Percentiles rank a stretch among this genome's conserved stretches.
Conservation (phyloP, 495 filamentous ascomycete species). For the Penicillium arizonense region DNA sequence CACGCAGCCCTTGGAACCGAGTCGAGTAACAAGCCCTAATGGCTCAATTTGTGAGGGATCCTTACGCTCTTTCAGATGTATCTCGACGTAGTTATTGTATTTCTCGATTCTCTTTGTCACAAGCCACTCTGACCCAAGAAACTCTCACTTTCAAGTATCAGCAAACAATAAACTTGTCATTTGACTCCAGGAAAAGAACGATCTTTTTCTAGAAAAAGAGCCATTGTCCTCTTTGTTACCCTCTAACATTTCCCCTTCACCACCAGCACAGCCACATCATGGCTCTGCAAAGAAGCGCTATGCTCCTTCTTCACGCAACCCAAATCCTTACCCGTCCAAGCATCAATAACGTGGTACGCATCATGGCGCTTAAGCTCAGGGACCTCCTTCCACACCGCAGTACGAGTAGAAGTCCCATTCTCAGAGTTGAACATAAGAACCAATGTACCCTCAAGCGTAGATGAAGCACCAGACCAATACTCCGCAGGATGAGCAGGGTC, state of each 20-base stretch:
- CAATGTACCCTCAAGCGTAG: constrained; percentile 43
- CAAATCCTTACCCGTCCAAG: constrained; percentile 51
- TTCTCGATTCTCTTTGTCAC: neutral
- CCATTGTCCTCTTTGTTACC: neutral
- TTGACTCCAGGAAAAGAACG: too few species aligned
- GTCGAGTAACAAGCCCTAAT: neutral
- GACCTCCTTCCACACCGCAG: constrained; percentile 51
- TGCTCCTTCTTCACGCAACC: constrained; percentile 44
- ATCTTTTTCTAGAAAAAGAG: neutral
- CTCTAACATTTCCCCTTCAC: constrained; percentile 32
- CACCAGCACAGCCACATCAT: constrained; percentile 51
- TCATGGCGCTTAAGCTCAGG: constrained; percentile 42
- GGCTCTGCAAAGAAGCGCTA: constrained; percentile 34
- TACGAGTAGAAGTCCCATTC: constrained; percentile 32
- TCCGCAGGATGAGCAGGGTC: constrained; percentile 57
- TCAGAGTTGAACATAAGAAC: constrained; percentile 56
- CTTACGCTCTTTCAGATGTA: too few species aligned
- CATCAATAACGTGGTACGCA: constrained; percentile 50
- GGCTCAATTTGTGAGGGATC: too few species aligned
- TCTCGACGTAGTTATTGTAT: neutral
- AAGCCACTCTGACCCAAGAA: too few species aligned
- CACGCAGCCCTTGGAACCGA: neutral
- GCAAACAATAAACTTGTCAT: neutral
- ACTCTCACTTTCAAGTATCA: neutral
- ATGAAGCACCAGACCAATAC: constrained; percentile 57